phyloP scores from a whole-genome alignment of 306 rosid species.

The Pterocarpus macrocarpus region DNA sequence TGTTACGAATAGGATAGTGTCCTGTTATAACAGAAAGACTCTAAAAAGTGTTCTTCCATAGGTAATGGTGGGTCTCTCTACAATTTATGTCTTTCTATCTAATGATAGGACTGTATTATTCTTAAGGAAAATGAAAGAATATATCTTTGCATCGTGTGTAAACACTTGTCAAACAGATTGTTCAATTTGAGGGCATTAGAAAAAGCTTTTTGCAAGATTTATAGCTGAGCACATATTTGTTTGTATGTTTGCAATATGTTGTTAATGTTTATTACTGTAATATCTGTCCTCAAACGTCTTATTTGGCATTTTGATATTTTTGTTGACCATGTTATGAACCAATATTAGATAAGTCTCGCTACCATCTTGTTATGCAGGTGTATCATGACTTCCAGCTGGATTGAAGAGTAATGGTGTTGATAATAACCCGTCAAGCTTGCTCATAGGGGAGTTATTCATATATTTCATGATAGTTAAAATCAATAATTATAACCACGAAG shows the following conservation, averaged over 20 bases:
- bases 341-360: neutral
- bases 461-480: conserved; percentile 14
- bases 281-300: neutral
- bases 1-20: neutral
- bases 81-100: too few species aligned
- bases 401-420: neutral
- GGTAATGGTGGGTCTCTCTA: too few species aligned
- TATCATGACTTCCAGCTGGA: conserved; percentile 1
- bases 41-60: neutral
- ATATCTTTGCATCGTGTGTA: too few species aligned
- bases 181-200: neutral
- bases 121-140: too few species aligned
- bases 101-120: too few species aligned
- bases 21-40: neutral
- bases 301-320: conserved; percentile 31
- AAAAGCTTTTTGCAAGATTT: conserved; percentile 16
- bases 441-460: conserved; percentile 7
- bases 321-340: conserved; percentile 17
- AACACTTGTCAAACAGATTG: neutral
- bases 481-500: conserved; percentile 11
- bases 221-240: conserved; percentile 16
- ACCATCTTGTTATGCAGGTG: conserved; percentile 40
- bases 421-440: conserved; percentile 12
- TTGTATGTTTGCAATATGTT: conserved; percentile 11
- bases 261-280: neutral